Base-by-base conservation (phyloP, 2,329 filamentous ascomycete genomes). In the Penicillium aurantiogriseum region DNA sequence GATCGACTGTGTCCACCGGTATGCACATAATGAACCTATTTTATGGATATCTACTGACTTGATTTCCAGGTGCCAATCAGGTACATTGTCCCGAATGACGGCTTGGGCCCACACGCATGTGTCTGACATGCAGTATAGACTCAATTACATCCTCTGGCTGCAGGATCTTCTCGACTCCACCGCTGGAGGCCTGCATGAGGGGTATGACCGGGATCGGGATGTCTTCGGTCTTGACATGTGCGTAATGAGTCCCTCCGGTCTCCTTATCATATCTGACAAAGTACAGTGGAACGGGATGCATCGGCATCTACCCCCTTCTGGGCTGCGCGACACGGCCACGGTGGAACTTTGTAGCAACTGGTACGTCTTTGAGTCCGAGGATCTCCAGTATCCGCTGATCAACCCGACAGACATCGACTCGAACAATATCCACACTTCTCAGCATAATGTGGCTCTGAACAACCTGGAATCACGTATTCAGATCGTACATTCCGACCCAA, bases 81-180 rank as follows among this genome's bases (percentile, higher is more conserved):
- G 79, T 80, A 64, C 23, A 49, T 35, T 13, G 59, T 62, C 33
- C n/a, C 17, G 21, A 21, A 33, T 43, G 36, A 42, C 50, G 23
- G 46, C 17, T 42, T 46, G 15, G 27, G 5, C 21, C 46, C 23
- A 11, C 25, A n/a, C 57, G 11, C 11, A 51, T 25, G 13, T 27
- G 19, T 49, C 35, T 51, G 19, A 49, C 65, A 69, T 29, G 65
- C 51, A 27, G 8, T 0, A 36, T 59, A 86, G 92, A 49, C 88
- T 95, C 73, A 94, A 93, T 69, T 99, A 99, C 72, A 85, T 97
- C 21, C 78, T 92, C 9, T 97, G 92, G 92, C 79, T 97, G 1
- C 91, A 96, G 67, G 81, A 83, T 3, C 82, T 99, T 0, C 71
- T 97, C 7, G 91, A 96, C 68, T 87, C 85, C 1, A 88, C 87